Evolutionary conservation across 164 flowering plant genomes (phyloP).

Genomic region (Magnolia changhungtana): DNA sequence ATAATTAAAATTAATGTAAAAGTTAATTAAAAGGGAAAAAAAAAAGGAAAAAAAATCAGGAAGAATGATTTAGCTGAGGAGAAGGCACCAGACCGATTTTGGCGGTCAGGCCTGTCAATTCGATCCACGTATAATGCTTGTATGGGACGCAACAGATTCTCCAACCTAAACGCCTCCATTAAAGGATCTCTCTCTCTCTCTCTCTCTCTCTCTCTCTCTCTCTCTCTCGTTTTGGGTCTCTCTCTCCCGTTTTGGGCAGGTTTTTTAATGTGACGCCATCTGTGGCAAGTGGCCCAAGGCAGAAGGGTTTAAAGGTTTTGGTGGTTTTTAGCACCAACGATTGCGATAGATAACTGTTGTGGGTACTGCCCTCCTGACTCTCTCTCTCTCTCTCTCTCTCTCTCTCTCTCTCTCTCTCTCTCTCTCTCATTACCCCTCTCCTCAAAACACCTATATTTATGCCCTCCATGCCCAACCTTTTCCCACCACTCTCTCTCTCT

Average conservation of each 20-base stretch:
- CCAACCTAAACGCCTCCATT: conserved; percentile 26
- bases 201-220: conserved; percentile 12
- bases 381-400: conserved; percentile 4
- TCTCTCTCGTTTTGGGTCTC: background rate
- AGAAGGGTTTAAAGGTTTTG: conserved; percentile 27
- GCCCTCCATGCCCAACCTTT: conserved; percentile 3
- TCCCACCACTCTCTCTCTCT: conserved; percentile 9
- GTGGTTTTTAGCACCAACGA: conserved; percentile 37
- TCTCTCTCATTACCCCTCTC: background rate
- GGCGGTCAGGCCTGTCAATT: background rate
- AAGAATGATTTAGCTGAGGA: background rate
- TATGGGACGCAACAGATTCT: conserved; percentile 36
- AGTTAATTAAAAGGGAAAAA: no score
- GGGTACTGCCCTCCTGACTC: conserved; percentile 26
- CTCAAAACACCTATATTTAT: conserved; percentile 10
- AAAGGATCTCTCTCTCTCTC: conserved; percentile 4
- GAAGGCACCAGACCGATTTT: background rate
- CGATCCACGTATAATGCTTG: conserved; percentile 9
- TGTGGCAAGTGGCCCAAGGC: conserved; percentile 19
- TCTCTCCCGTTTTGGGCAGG: background rate
- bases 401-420: background rate
- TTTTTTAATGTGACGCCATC: conserved; percentile 15
- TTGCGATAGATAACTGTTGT: conserved; percentile 56
- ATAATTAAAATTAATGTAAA: no score
- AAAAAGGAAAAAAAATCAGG: no score